Conservation (phyloP, 2,329 filamentous ascomycete genomes). For the Helicocarpus griseus region DNA sequence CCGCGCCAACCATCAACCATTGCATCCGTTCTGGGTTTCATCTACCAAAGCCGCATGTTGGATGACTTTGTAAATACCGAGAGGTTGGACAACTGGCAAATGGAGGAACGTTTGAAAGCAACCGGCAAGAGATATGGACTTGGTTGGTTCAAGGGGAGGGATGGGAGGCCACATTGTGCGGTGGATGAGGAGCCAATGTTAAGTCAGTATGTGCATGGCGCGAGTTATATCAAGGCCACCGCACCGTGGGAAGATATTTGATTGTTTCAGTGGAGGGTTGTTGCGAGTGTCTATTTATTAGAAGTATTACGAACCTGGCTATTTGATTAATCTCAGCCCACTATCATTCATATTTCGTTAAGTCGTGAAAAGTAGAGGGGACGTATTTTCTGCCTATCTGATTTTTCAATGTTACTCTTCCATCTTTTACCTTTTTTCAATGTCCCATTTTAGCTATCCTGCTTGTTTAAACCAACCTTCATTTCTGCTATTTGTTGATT, state of each 20-base stretch:
- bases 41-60: conserved; percentile 73
- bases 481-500: too few relatives aligned
- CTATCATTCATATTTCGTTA: too few relatives aligned
- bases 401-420: too few relatives aligned
- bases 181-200: conserved; percentile 67
- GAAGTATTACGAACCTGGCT: too few relatives aligned
- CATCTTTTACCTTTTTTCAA: too few relatives aligned
- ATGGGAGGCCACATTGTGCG: conserved; percentile 64
- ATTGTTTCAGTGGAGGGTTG: too few relatives aligned
- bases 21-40: conserved; percentile 63
- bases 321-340: too few relatives aligned
- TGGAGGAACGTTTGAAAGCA: conserved; percentile 51
- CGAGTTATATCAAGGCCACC: conserved; percentile 21
- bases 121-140: conserved; percentile 62
- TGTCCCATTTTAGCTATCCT: too few relatives aligned
- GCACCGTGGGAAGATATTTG: conserved; percentile 17
- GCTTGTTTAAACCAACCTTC: too few relatives aligned
- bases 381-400: too few relatives aligned
- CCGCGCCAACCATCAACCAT: conserved; percentile 73
- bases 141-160: conserved; percentile 66
- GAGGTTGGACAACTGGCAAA: conserved; percentile 50
- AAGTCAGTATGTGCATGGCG: conserved; percentile 55
- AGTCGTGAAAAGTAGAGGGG: too few relatives aligned
- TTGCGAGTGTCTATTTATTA: too few relatives aligned
- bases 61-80: conserved; percentile 64